Evolutionary conservation across 148 eudicot genomes (phyloP), one percentile per base, ranked within the genome.

Genomic region (Linanthus parryae): DNA sequence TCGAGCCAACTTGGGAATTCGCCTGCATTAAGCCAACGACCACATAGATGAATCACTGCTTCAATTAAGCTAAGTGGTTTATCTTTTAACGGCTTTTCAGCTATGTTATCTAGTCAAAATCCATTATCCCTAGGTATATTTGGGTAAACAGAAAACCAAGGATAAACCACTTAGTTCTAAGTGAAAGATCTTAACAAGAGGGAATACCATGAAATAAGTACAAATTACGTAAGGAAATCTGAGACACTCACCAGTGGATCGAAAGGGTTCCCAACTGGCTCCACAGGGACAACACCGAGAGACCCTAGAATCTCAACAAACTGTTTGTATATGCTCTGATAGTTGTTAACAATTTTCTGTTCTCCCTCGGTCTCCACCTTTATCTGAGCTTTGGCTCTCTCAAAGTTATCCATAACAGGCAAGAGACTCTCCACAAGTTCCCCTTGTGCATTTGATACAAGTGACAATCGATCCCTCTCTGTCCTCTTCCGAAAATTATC

Each of bases 251-350:
- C 97, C 94, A 79, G 40, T 34, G 94, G 95, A 72, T 89, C 97
- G 54, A 85, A 89, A 23, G 84, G 73, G 23, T 69, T 77, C 57
- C 90, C 95, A 31, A 69, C 66, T n/a, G 90, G 69, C 68, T 82
- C 88, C 44, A 85, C 97, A 26, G 95, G 90, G 44, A 75, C 76
- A 58, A 85, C 97, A 57, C 87, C 83, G 62, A 89, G 73, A 13
- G 90, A 74, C 21, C 60, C 61, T 17, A 88, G 65, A 56, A 82
- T 77, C 80, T 89, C 97, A 67, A 61, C 72, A 73, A 89, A 89
- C 65, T 85, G 94, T 75, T 89, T 89, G 65, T 77, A 77, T 66
- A 89, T 85, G 71, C 91, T 85, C 75, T 89, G 97, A 46, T 89
- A 89, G 64, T 88, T 89, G 45, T 71, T 85, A 48, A 25, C 73